Conservation (phyloP, 1,284 basidiomycete species). For the Cutaneotrichosporon sp. region DNA sequence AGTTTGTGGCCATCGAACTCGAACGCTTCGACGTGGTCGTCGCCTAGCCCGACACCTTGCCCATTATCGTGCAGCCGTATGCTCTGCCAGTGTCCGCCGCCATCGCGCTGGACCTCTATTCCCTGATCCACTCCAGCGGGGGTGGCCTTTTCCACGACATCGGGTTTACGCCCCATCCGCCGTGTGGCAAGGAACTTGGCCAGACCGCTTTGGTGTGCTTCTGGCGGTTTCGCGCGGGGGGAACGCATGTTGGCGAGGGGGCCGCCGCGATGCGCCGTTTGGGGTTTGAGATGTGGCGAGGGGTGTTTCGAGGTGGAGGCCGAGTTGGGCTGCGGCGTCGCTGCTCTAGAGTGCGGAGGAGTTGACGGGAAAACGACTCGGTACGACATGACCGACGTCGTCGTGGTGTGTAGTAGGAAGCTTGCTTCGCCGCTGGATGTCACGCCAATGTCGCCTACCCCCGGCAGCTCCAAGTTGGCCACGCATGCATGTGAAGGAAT, state of each 20-base stretch:
- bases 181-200: constrained; percentile 34
- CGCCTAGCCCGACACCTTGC: constrained; percentile 28
- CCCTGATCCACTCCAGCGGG: constrained; percentile 31
- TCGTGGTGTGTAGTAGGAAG: constrained; percentile 33
- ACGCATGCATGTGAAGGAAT: constrained; percentile 15
- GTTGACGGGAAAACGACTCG: constrained; percentile 26
- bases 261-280: constrained; percentile 2
- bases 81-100: constrained; percentile 32
- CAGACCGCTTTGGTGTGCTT: constrained; percentile 24
- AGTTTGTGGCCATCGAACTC: constrained; percentile 28
- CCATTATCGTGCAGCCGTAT: constrained; percentile 25
- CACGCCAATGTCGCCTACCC: constrained; percentile 34
- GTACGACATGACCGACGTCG: constrained; percentile 33
- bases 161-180: constrained; percentile 1
- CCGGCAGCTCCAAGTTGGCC: constrained; percentile 37
- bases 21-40: constrained; percentile 28
- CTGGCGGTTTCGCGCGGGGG: neutral
- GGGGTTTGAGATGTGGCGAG: constrained; percentile 4
- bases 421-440: constrained; percentile 14
- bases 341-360: neutral
- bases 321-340: neutral
- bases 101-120: constrained; percentile 35
- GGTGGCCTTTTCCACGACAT: neutral
- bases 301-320: neutral
- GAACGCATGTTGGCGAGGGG: constrained; percentile 10